A percentile compares a stretch with the other conserved stretches of the same genome.
These are phyloP conservation scores for Fusarium sp. DNA, from an alignment of 2,329 filamentous ascomycete species.

Conservation along the genomic window DNA sequence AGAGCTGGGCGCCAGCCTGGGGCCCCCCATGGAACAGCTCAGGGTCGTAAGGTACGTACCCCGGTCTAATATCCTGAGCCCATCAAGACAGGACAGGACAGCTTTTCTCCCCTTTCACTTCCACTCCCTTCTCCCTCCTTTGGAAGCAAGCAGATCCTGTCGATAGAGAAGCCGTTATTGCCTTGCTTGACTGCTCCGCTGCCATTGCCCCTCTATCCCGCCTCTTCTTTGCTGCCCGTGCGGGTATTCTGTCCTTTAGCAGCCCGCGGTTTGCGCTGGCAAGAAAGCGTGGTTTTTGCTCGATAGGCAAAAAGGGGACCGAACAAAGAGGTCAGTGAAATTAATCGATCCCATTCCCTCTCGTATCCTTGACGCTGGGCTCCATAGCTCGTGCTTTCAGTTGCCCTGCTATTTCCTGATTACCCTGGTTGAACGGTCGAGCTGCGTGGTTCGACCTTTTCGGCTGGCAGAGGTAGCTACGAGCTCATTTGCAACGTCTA, in stretches of 20 bases:
- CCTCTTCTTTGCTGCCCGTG: constrained; percentile 16
- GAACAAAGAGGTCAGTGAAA: constrained; percentile 21
- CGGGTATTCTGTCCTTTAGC: constrained; percentile 6
- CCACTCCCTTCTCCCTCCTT: constrained; percentile 16
- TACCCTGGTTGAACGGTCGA: constrained; percentile 15
- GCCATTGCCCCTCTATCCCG: constrained; percentile 25
- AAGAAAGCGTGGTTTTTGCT: constrained; percentile 31
- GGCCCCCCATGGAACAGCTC: constrained; percentile 21
- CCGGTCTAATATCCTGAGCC: constrained; percentile 39
- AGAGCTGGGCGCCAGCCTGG: neutral
- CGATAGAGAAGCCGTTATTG: constrained; percentile 25
- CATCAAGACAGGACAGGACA: constrained; percentile 27
- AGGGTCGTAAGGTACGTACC: constrained; percentile 36
- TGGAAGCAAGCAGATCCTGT: constrained; percentile 29
- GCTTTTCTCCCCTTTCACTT: constrained; percentile 28
- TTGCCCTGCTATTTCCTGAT: constrained; percentile 16
- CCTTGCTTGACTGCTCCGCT: constrained; percentile 23
- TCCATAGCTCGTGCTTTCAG: constrained; percentile 9
- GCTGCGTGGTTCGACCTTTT: constrained; percentile 19
- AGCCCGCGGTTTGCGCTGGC: constrained; percentile 17
- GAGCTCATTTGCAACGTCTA: constrained; percentile 12
- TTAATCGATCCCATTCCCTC: constrained; percentile 31
- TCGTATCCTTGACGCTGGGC: constrained; percentile 20
- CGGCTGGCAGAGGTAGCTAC: neutral
- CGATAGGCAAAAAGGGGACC: constrained; percentile 33